Evolutionary conservation across 1,284 basidiomycete genomes (phyloP).

Genomic region (Sporisorium graminicola): DNA sequence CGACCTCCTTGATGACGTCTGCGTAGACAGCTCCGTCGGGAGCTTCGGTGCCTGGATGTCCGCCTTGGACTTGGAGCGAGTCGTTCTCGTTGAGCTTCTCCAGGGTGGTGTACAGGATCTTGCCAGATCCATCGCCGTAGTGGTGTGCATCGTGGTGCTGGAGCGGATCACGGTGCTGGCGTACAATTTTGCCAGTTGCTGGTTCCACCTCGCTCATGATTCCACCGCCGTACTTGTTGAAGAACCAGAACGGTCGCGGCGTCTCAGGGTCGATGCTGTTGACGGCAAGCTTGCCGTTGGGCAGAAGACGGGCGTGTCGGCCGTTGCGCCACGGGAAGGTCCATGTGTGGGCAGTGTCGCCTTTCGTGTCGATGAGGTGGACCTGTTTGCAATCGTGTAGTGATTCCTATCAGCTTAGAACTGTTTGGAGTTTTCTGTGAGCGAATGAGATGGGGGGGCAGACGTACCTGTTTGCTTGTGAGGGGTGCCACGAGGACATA

Average conservation of each 20-base stretch:
- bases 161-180: slow-evolving; percentile 1
- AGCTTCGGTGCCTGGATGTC: slow-evolving; percentile 5
- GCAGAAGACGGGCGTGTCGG: slow-evolving; percentile 3
- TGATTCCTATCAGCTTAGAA: neutral
- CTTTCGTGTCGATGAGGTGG: slow-evolving; percentile 1
- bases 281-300: slow-evolving; percentile 1
- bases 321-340: slow-evolving; percentile 6
- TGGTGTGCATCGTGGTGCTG: slow-evolving; percentile 6
- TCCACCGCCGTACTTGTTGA: slow-evolving; percentile 5
- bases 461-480: slow-evolving; percentile 4
- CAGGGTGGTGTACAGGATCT: slow-evolving; percentile 1
- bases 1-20: slow-evolving; percentile 5
- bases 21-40: slow-evolving; percentile 5
- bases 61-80: slow-evolving; percentile 3
- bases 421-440: neutral
- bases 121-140: slow-evolving; percentile 7
- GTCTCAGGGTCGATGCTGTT: slow-evolving; percentile 7
- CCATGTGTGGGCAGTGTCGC: slow-evolving; percentile 1
- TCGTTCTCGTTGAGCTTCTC: neutral
- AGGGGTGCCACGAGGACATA: slow-evolving; percentile 1
- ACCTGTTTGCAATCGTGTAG: neutral
- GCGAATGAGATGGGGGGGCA: neutral
- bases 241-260: slow-evolving; percentile 5
- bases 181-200: neutral
- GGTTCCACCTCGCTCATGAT: slow-evolving; percentile 9